Evolutionary conservation across 2,329 filamentous ascomycete genomes (phyloP), one percentile per base, ranked within the genome.

Genomic region (Bipolaris victoriae): DNA sequence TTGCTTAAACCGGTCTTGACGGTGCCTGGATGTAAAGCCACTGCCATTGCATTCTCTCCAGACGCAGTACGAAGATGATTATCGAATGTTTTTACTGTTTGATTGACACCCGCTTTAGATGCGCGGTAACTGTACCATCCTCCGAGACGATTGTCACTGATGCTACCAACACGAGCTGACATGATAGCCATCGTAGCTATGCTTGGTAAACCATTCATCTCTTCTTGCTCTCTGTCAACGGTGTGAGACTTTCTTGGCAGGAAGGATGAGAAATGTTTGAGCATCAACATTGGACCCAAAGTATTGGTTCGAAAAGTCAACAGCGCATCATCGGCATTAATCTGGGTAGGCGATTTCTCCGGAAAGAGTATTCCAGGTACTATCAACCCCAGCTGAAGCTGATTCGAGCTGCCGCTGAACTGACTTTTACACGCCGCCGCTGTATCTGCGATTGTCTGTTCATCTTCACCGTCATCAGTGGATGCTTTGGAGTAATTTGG

Each of bases 41-140:
- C 78, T 1, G 86, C 86, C 63, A 92, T 80, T 0, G 89, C 90
- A 49, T 84, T 86, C 0, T 84, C 83, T 0, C 82, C 86, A 57
- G 83, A 82, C 40, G 82, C 80, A 3, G 82, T 79, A 35, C 76
- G 76, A 31, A 95, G 76, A 69, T 87, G 84, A 26, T 89, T 81
- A 72, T 95, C 91, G 60, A 92, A 87, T 6, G 84, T 89, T 76
- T 88, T 90, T 7, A 86, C 85, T 11, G 92, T 56, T 68, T 88
- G 88, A 62, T 88, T 91, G 3, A 94, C 86, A 2, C 83, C 90
- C 0, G 90, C 86, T 76, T 95, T 96, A 51, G 85, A 88, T 7
- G 88, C 85, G 13, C 91, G 87, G 75, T 95, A 95, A 54, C 83
- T 87, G 74, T 92, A 96, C 91, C 91, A 95, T 0, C 91, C 91